These are phyloP conservation scores for Stevia rebaudiana DNA, from an alignment of 140 eudicot species.

Conservation along the genomic window DNA sequence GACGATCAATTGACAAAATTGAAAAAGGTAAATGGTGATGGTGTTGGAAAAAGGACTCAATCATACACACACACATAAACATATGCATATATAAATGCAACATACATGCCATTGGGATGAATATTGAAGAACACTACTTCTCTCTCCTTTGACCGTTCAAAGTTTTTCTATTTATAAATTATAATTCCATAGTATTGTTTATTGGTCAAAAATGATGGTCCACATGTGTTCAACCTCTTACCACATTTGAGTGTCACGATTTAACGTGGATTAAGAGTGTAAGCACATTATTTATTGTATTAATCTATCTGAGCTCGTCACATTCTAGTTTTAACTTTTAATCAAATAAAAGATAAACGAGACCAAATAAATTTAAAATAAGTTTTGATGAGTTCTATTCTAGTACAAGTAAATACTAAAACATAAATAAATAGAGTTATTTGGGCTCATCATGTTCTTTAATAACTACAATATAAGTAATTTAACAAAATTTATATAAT, in stretches of 20 bases:
- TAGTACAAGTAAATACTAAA: no score
- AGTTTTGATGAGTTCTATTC: no score
- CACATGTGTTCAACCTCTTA: conserved; percentile 21
- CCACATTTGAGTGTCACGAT: neutral
- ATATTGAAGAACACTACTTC: neutral
- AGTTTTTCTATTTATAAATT: neutral
- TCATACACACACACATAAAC: neutral
- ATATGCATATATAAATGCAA: neutral
- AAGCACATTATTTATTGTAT: neutral
- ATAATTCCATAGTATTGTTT: neutral
- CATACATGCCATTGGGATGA: neutral
- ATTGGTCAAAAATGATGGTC: conserved; percentile 31
- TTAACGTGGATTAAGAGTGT: neutral
- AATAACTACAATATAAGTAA: no score
- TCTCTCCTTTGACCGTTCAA: conserved; percentile 35
- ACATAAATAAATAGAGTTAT: no score
- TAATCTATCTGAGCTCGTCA: no score
- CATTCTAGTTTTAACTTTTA: no score
- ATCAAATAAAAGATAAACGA: no score
- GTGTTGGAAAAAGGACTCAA: neutral
- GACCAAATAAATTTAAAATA: no score
- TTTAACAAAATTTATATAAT: no score
- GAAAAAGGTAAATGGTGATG: conserved; percentile 2
- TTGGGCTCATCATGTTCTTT: no score
- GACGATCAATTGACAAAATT: neutral